Conservation (phyloP, 2,329 filamentous ascomycete genomes). For the Claviceps sp. region DNA sequence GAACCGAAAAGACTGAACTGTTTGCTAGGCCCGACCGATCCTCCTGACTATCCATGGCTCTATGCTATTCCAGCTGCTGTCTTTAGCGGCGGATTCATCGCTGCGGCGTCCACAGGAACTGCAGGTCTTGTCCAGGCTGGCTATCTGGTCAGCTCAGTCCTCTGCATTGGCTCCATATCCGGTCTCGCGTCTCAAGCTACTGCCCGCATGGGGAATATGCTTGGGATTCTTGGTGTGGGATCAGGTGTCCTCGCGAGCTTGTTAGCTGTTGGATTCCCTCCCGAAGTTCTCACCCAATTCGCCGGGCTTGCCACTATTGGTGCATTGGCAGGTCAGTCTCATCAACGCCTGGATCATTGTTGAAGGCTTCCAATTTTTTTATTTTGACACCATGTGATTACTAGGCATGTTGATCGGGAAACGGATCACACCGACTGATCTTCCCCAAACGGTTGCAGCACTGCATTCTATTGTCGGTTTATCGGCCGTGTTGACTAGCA, state of each 20-base stretch:
- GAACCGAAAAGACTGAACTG: background rate
- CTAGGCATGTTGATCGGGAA: slow-evolving; percentile 63
- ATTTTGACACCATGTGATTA: slow-evolving; percentile 3
- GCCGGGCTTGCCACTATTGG: slow-evolving; percentile 62
- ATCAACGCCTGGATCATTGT: slow-evolving; percentile 4
- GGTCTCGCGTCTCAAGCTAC: slow-evolving; percentile 72
- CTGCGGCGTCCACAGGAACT: slow-evolving; percentile 67
- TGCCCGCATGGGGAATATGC: slow-evolving; percentile 70
- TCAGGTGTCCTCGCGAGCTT: slow-evolving; percentile 75
- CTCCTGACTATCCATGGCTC: slow-evolving; percentile 77
- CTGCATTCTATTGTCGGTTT: slow-evolving; percentile 84
- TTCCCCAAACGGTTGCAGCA: slow-evolving; percentile 81
- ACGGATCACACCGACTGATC: slow-evolving; percentile 74
- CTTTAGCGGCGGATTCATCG: slow-evolving; percentile 71
- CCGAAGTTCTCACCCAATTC: slow-evolving; percentile 69
- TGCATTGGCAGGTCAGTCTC: slow-evolving; percentile 40
- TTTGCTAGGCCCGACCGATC: slow-evolving; percentile 56
- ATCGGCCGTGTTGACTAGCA: slow-evolving; percentile 76
- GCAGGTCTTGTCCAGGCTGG: slow-evolving; percentile 77
- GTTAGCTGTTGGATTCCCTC: slow-evolving; percentile 65
- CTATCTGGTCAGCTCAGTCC: slow-evolving; percentile 69
- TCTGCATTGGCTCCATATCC: slow-evolving; percentile 76
- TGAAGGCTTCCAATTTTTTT: background rate
- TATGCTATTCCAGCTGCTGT: slow-evolving; percentile 65
- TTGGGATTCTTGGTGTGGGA: slow-evolving; percentile 75